A percentile compares a stretch with the other conserved stretches of the same genome.
These are phyloP conservation scores for Salix dunnii DNA, from an alignment of 345 rosid species.

Conservation along the genomic window DNA sequence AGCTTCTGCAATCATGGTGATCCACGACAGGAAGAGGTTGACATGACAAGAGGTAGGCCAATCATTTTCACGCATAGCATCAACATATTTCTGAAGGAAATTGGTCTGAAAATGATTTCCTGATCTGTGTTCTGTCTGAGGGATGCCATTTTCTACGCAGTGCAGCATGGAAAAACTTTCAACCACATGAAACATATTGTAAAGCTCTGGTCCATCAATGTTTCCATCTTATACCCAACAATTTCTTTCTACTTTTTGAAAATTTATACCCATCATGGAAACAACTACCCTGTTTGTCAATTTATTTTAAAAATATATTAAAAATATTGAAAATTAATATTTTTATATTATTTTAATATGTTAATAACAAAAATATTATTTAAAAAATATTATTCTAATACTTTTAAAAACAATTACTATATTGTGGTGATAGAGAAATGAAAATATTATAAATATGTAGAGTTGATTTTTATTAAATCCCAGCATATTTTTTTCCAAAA, in stretches of 20 bases:
- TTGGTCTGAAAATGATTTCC: constrained; percentile 24
- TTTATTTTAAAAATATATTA: no score
- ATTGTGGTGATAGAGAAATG: no score
- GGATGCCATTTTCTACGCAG: neutral
- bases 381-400: no score
- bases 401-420: no score
- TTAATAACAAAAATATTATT: no score
- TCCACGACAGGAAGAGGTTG: constrained; percentile 2
- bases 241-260: neutral
- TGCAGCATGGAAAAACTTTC: neutral
- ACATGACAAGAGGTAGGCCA: constrained; percentile 21
- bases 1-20: neutral
- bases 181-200: neutral
- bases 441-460: no score
- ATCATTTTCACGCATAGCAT: constrained; percentile 25
- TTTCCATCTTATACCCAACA: neutral
- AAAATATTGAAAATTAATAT: no score
- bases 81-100: neutral
- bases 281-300: no score
- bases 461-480: no score
- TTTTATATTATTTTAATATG: no score
- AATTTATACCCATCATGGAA: no score
- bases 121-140: neutral
- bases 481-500: no score
- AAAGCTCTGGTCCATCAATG: neutral